Percentiles rank a stretch among this genome's conserved stretches.
Conservation (phyloP, 2,329 filamentous ascomycete genomes). For the Botrytis medusae region DNA sequence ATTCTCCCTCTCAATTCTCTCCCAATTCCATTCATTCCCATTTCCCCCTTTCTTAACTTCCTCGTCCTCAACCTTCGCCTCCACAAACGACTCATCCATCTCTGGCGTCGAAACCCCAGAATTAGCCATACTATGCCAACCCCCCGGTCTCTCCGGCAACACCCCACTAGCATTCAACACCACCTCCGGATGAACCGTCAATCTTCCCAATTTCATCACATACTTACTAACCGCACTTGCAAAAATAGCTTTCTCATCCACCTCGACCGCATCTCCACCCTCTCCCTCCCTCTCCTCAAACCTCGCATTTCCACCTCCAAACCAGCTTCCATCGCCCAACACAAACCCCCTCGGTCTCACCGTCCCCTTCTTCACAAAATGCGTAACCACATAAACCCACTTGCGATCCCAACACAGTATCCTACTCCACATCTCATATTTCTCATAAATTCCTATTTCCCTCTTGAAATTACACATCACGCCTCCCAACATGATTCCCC, state of each 20-base stretch:
- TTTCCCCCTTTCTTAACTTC: slow-evolving; percentile 14
- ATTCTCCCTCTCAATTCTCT: slow-evolving; percentile 54
- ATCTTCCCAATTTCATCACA: slow-evolving; percentile 75
- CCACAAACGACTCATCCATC: slow-evolving; percentile 16
- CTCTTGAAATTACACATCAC: slow-evolving; percentile 72
- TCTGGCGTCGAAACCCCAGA: slow-evolving; percentile 34
- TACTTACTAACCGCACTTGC: slow-evolving; percentile 77
- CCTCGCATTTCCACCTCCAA: slow-evolving; percentile 42
- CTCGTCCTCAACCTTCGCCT: slow-evolving; percentile 18
- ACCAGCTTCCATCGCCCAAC: slow-evolving; percentile 43
- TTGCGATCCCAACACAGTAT: slow-evolving; percentile 76
- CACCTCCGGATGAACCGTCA: slow-evolving; percentile 81
- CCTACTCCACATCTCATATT: slow-evolving; percentile 72
- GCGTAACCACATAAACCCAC: slow-evolving; percentile 75
- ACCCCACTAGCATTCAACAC: slow-evolving; percentile 70
- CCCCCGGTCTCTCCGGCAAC: slow-evolving; percentile 70
- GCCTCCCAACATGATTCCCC: slow-evolving; percentile 68
- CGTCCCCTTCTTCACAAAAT: slow-evolving; percentile 65
- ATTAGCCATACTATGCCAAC: slow-evolving; percentile 51
- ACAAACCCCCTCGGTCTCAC: slow-evolving; percentile 53
- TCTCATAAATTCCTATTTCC: slow-evolving; percentile 68
- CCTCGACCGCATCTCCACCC: slow-evolving; percentile 36
- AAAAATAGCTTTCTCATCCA: slow-evolving; percentile 64
- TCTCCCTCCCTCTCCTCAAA: slow-evolving; percentile 45
- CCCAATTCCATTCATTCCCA: slow-evolving; percentile 55